Percentiles rank a stretch among this genome's conserved stretches.
Conservation (phyloP, 2,329 filamentous ascomycete genomes). For the Gaeumannomyces tritici region DNA sequence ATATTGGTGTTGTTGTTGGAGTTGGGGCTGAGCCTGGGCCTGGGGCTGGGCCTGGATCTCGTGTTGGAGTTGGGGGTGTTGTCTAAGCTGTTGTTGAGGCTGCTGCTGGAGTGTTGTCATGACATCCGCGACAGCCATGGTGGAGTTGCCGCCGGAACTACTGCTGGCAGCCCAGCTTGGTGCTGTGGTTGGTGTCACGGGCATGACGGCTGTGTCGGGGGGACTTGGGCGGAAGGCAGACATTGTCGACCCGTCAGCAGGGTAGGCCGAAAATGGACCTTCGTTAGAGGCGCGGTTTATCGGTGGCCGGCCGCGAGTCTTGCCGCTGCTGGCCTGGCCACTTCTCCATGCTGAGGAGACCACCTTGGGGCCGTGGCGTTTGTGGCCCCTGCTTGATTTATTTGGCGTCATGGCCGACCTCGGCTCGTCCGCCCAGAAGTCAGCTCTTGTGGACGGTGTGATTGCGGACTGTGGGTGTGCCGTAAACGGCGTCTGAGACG, state of each 20-base stretch:
- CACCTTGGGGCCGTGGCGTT: constrained; percentile 70
- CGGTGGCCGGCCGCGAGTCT: constrained; percentile 70
- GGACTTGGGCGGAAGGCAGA: background rate
- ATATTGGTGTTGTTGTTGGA: background rate
- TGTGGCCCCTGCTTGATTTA: constrained; percentile 38
- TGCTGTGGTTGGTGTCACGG: background rate
- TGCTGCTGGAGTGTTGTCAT: background rate
- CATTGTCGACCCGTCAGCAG: constrained; percentile 33
- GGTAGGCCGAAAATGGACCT: constrained; percentile 62
- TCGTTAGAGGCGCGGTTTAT: constrained; percentile 49
- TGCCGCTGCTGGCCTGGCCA: constrained; percentile 52
- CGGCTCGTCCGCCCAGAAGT: constrained; percentile 57
- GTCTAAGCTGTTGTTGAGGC: background rate
- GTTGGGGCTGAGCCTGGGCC: background rate
- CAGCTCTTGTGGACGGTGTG: constrained; percentile 48
- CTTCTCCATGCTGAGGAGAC: constrained; percentile 87
- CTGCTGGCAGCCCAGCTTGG: background rate
- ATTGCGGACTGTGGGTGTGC: constrained; percentile 73
- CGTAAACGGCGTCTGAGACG: constrained; percentile 49
- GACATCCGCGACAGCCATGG: background rate
- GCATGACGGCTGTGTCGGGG: background rate
- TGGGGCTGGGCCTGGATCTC: background rate
- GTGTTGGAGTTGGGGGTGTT: background rate
- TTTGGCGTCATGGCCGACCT: constrained; percentile 65
- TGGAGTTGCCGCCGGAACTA: background rate